Conservation (phyloP, 352 stramenopile genomes). For the Globisporangium orthogonon region DNA sequence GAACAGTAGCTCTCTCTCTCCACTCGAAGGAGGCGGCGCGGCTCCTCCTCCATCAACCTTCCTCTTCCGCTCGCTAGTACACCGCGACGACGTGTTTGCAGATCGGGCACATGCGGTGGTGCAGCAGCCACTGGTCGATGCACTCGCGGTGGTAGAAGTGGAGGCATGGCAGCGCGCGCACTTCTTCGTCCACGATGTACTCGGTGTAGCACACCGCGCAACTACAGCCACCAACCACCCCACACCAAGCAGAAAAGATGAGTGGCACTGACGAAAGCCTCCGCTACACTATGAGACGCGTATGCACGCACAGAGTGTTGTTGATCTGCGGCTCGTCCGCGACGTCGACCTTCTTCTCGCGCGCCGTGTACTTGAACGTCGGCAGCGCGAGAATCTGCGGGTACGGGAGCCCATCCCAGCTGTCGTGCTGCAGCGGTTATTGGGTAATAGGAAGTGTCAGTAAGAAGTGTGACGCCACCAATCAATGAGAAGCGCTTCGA, state of each 20-base stretch:
- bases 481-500: not conserved
- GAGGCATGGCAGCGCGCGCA: constrained; percentile 76
- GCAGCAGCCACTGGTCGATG: constrained; percentile 87
- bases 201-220: constrained; percentile 84
- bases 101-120: constrained; percentile 80
- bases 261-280: not conserved
- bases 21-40: too few species aligned
- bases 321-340: constrained; percentile 33
- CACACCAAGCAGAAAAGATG: not conserved
- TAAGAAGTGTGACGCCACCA: not conserved
- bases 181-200: constrained; percentile 68
- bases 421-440: constrained; percentile 29
- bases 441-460: too few species aligned
- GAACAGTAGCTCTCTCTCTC: not conserved
- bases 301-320: constrained; percentile 41
- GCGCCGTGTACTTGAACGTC: constrained; percentile 68
- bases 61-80: constrained; percentile 25
- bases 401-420: constrained; percentile 72
- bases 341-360: constrained; percentile 20
- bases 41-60: too few species aligned
- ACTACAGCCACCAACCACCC: constrained; percentile 2
- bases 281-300: not conserved
- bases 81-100: constrained; percentile 83
- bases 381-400: constrained; percentile 76
- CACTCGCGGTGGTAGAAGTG: constrained; percentile 89